Evolutionary conservation across 768 basidiomycete species (phyloP), one percentile per base, ranked within the genome.

Genomic region (Suillus subluteus): DNA sequence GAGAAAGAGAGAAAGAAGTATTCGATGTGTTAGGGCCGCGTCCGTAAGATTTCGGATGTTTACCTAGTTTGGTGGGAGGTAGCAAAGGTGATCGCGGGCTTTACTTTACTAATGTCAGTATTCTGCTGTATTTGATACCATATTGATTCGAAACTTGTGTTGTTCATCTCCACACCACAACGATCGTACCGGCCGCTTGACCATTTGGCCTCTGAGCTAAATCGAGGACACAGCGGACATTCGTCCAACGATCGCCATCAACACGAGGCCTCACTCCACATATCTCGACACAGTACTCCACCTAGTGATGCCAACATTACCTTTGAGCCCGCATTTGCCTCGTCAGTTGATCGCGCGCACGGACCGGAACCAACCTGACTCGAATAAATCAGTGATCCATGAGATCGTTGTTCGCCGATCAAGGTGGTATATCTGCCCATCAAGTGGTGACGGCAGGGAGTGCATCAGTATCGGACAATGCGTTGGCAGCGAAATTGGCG

Each of bases 1-100:
- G 82, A 69, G 90, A 92, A 70, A 75, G 91, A 58, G 90, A 93
- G 76, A 83, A 80, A 2, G 82, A 86, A 61, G 90, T 93, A 7
- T 94, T 94, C 73, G 85, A 84, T 74, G 86, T 93, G 4, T 76
- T 91, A 63, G 81, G 59, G 18, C 82, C 48, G 85, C 87, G 5
- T 79, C 86, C 69, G 80, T 56, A 37, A 23, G 4, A n/a, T 62
- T 21, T 62, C 21, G 26, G 40, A 61, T 61, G 59, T 32, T n/a
- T 61, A 21, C 11, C 41, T 41, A 59, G 26, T 23, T 18, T 11
- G 26, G 30, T 9, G 26, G 26, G 26, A 30, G 52, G 15, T 30
- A 18, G 16, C 23, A 18, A 59, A 15, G 35, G 38, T 23, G 13
- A 26, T 16, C 38, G 26, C 23, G 4, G 9, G 30, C 41, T 61